Conservation (phyloP, 139 green algal genomes). For the Penium margaritaceum region DNA sequence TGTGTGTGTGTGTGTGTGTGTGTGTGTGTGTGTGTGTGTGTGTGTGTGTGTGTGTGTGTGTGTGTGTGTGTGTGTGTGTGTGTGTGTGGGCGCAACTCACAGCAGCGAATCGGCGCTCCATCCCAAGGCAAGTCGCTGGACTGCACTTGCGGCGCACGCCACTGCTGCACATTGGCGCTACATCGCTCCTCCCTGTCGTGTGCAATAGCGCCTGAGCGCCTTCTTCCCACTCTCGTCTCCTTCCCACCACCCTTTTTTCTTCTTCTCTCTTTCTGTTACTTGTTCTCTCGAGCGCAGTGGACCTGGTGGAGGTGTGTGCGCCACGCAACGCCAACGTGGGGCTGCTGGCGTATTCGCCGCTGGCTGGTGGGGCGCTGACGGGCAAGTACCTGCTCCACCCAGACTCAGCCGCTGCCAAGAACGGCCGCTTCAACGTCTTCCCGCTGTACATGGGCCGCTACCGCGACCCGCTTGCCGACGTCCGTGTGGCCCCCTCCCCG, state of each 20-base stretch:
- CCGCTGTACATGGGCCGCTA: constrained; percentile 43
- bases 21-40: neutral
- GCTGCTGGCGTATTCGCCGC: constrained; percentile 73
- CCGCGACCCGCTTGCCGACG: neutral
- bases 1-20: neutral
- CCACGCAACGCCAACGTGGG: constrained; percentile 61
- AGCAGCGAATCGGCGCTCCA: too few species aligned
- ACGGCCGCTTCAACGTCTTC: constrained; percentile 66
- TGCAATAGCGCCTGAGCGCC: neutral
- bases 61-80: neutral
- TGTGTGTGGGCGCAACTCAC: too few species aligned
- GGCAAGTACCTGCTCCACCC: constrained; percentile 58
- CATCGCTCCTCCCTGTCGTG: too few species aligned
- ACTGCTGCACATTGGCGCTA: too few species aligned
- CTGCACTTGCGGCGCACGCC: too few species aligned
- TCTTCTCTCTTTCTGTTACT: too few species aligned
- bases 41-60: neutral
- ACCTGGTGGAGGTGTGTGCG: constrained; percentile 64
- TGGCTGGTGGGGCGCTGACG: constrained; percentile 59
- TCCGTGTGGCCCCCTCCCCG: neutral
- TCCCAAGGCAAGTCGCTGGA: too few species aligned
- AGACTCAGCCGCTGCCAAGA: neutral
- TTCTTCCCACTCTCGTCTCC: neutral
- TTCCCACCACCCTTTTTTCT: too few species aligned
- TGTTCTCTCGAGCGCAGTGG: too few species aligned